Conservation (phyloP, 2,329 filamentous ascomycete genomes). For the Penicillium crustosum region DNA sequence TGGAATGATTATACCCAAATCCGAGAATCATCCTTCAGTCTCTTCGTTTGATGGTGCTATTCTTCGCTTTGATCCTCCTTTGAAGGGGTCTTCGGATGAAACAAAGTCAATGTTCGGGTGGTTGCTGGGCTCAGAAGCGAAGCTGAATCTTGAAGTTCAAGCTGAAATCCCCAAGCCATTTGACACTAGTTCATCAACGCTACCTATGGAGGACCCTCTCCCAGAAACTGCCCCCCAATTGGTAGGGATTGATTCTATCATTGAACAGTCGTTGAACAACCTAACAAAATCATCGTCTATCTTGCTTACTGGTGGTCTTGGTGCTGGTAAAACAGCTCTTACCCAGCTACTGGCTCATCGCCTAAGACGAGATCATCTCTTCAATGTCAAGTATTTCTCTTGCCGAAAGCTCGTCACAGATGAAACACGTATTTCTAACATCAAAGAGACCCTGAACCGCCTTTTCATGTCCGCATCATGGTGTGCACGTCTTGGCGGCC, state of each 20-base stretch:
- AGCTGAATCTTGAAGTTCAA: conserved; percentile 73
- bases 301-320: conserved; percentile 81
- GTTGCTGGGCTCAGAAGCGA: conserved; percentile 75
- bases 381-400: conserved; percentile 80
- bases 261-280: conserved; percentile 71
- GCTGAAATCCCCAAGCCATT: conserved; percentile 66
- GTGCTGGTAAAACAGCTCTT: conserved; percentile 84
- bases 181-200: conserved; percentile 42
- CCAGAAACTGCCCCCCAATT: conserved; percentile 58
- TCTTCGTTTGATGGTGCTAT: conserved; percentile 80
- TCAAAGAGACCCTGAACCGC: conserved; percentile 83
- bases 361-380: conserved; percentile 70
- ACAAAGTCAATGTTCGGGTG: conserved; percentile 53
- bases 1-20: conserved; percentile 72
- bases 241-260: conserved; percentile 79
- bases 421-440: conserved; percentile 81
- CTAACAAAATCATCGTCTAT: conserved; percentile 85
- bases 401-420: conserved; percentile 87
- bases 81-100: conserved; percentile 36
- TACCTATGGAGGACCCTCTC: conserved; percentile 57
- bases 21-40: conserved; percentile 54
- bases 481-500: conserved; percentile 83
- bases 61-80: conserved; percentile 69
- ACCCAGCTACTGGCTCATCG: conserved; percentile 72
- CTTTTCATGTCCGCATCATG: conserved; percentile 88